phyloP scores from a whole-genome alignment of 306 rosid genomes.

The Prunus dulcis region DNA sequence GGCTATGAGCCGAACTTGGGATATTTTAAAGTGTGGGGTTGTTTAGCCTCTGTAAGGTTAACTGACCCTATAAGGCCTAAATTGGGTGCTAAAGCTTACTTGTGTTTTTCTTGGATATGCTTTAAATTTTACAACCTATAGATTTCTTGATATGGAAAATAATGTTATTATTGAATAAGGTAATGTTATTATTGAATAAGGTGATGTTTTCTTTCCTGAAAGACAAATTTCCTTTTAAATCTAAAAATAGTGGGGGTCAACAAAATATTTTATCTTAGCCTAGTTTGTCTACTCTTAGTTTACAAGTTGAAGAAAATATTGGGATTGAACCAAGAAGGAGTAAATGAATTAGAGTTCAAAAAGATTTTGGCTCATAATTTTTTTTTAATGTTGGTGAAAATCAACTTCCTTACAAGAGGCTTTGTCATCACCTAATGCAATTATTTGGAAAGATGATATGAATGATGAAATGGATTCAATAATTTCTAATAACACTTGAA shows the following conservation, averaged over 20 bases:
- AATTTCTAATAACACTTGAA: not conserved
- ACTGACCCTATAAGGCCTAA: too few relatives aligned
- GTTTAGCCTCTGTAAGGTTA: too few relatives aligned
- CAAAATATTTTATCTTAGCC: not conserved
- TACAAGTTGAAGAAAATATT: not conserved
- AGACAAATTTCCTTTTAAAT: too few relatives aligned
- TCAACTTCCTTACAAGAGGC: not conserved
- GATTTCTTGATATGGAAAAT: not conserved
- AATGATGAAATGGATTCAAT: not conserved
- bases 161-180: not conserved
- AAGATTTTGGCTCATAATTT: not conserved
- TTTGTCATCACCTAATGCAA: not conserved
- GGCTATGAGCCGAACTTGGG: not conserved
- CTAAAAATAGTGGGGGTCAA: not conserved
- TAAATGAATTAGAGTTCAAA: not conserved
- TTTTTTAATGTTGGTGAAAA: not conserved
- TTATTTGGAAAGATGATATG: not conserved
- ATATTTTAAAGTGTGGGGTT: too few relatives aligned
- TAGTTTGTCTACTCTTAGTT: too few relatives aligned
- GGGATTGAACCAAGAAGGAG: not conserved
- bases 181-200: not conserved
- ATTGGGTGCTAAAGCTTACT: not conserved
- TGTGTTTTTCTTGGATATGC: not conserved
- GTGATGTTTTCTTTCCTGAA: not conserved
- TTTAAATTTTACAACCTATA: not conserved